Evolutionary conservation across 345 rosid genomes (phyloP).

Genomic region (Euclidium syriacum): DNA sequence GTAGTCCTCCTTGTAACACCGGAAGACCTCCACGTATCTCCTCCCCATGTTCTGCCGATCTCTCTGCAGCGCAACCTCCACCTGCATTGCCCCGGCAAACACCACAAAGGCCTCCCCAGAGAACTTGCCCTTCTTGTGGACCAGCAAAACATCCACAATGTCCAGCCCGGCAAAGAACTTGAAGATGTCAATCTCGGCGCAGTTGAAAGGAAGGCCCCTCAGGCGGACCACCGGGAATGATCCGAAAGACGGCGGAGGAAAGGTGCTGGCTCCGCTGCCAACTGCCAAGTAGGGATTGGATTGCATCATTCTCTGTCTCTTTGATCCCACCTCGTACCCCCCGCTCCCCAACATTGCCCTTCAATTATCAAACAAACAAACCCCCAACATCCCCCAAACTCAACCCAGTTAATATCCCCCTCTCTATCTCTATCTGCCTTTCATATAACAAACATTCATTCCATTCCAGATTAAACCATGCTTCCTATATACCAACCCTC

Average conservation of each 20-base stretch:
- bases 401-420: conserved; percentile 82
- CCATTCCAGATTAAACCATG: background rate
- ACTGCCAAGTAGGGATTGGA: conserved; percentile 99
- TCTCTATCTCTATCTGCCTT: conserved; percentile 27
- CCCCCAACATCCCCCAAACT: conserved; percentile 82
- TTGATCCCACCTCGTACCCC: conserved; percentile 99
- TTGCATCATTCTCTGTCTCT: conserved; percentile 99
- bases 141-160: conserved; percentile 82
- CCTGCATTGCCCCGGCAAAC: conserved; percentile 72
- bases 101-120: conserved; percentile 89
- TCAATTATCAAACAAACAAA: conserved; percentile 56
- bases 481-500: background rate
- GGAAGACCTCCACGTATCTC: conserved; percentile 84
- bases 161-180: conserved; percentile 90
- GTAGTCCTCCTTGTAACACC: conserved; percentile 78
- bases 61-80: conserved; percentile 82
- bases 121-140: conserved; percentile 72
- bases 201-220: conserved; percentile 91
- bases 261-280: conserved; percentile 59
- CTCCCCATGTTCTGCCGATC: conserved; percentile 89
- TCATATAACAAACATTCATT: background rate
- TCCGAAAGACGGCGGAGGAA: conserved; percentile 54
- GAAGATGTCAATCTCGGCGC: conserved; percentile 83
- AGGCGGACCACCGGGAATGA: conserved; percentile 90
- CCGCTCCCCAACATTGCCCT: conserved; percentile 99